Evolutionary conservation across 805 yeast species (phyloP), one percentile per base, ranked within the genome.

Genomic region (Kazachstania kunashirensis): DNA sequence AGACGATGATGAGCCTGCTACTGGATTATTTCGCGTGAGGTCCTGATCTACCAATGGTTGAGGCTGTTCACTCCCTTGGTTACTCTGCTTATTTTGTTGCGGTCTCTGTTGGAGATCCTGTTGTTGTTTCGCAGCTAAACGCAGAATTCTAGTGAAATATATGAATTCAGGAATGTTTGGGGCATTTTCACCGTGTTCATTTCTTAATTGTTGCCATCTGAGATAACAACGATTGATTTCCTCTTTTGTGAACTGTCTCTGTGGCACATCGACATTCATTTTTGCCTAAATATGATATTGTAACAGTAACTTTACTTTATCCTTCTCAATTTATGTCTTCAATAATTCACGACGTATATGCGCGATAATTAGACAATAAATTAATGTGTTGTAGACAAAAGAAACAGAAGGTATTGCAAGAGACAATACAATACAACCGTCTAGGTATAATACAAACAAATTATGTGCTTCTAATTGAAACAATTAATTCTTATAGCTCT

Each of bases 201-300:
- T 56, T 9, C 61, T 51, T 30, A 59, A 36, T 31, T 58, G 62
- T 36, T 59, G 64, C 64, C 64, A 59, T 40, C 62, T 52, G 36
- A 55, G 38, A 38, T 57, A 57, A 36, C 62, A 57, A 28, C 64
- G 51, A 33, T 57, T 58, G n/a, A 59, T 51, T 29, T 59, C 64
- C 28, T 59, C 64, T 28, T 52, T 56, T 10, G 61, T 50, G 15
- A 55, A 48, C 31, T 50, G 55, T 28, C 59, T 47, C 34, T 55
- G 52, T 29, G 60, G 59, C 17, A 55, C 49, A 28, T 51, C 56
- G 29, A 53, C 38, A 36, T 49, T 44, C 55, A 52, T 31, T 16
- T 48, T 23, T 18, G 33, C 23, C 11, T 17, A n/a, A n/a, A n/a
- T n/a, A n/a, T n/a, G n/a, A n/a, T n/a, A n/a, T n/a, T n/a, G n/a